Evolutionary conservation across 495 filamentous ascomycete species (phyloP), one percentile per base, ranked within the genome.

Genomic region (Penicillium alfredii): DNA sequence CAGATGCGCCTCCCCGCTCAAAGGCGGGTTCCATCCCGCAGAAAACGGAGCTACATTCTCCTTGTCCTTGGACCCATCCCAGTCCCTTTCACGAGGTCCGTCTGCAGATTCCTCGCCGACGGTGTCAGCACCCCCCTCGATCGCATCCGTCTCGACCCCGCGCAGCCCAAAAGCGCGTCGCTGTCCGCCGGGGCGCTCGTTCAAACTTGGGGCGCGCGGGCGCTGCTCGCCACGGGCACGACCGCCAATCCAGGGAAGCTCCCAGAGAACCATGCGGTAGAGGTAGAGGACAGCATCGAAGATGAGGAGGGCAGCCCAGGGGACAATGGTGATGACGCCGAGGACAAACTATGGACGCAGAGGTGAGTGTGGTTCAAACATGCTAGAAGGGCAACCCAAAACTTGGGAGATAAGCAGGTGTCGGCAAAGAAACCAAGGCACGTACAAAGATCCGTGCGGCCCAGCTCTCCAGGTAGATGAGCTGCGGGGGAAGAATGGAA

Each of bases 271-370:
- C 16, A 73, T 63, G 19, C 81, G 77, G 50, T 72, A 76, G 18
- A 81, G 33, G 48, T 84, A 88, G 11, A 86, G 66, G 16, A 73
- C 44, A 13, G 81, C 55, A 47, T 88, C 84, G 59, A 86, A 84
- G 35, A 82, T 30, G 33, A 88, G 53, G 20, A 86, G 55, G 1
- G 76, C 52, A 1, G 72, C 51, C 80, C 82, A 87, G 3, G 84
- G 84, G 8, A 72, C 68, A 37, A 88, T 77, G 4, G 73, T 78
- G 16, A 85, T 47, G 19, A 79, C 47, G 17, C 72, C 80, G 32
- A 86, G 69, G 30, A 87, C 44, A 10, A 86, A 49, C 83, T 86
- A 44, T 55, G 29, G 9, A 28, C 25, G 31, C 12, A 33, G 19
- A 23, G 25, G 24, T 42, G 15, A 22, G 38, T 40, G n/a, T n/a